phyloP scores from a whole-genome alignment of 345 rosid genomes.

The Eucalyptus curtisii region DNA sequence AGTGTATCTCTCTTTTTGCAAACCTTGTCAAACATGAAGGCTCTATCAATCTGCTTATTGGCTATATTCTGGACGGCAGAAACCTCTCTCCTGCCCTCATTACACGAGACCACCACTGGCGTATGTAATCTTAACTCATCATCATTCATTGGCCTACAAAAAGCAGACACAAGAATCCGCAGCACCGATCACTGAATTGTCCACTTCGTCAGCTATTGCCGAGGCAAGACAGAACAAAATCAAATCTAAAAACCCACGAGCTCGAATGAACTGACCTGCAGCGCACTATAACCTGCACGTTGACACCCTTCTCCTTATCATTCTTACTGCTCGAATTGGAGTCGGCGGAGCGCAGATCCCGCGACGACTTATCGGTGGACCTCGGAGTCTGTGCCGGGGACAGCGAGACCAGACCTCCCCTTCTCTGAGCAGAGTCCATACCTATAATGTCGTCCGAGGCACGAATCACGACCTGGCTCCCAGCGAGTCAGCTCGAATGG shows the following conservation, averaged over 20 bases:
- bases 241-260: background rate
- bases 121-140: constrained; percentile 69
- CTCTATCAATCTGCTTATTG: constrained; percentile 92
- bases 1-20: background rate
- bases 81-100: constrained; percentile 86
- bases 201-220: background rate
- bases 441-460: background rate
- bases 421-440: constrained; percentile 22
- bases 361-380: constrained; percentile 63
- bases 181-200: background rate
- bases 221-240: background rate
- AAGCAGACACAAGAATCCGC: background rate
- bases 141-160: constrained; percentile 80
- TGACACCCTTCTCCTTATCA: constrained; percentile 94
- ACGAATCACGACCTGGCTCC: background rate
- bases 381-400: constrained; percentile 95
- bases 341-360: constrained; percentile 87
- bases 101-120: constrained; percentile 81
- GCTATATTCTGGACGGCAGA: constrained; percentile 80
- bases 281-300: constrained; percentile 92
- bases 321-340: constrained; percentile 45
- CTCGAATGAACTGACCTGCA: constrained; percentile 51
- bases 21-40: constrained; percentile 93
- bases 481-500: background rate
- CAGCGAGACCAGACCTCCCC: constrained; percentile 57